A percentile compares a stretch with the other conserved stretches of the same genome.
Conservation (phyloP, 1,284 basidiomycete species). For the Earliella scabrosa region DNA sequence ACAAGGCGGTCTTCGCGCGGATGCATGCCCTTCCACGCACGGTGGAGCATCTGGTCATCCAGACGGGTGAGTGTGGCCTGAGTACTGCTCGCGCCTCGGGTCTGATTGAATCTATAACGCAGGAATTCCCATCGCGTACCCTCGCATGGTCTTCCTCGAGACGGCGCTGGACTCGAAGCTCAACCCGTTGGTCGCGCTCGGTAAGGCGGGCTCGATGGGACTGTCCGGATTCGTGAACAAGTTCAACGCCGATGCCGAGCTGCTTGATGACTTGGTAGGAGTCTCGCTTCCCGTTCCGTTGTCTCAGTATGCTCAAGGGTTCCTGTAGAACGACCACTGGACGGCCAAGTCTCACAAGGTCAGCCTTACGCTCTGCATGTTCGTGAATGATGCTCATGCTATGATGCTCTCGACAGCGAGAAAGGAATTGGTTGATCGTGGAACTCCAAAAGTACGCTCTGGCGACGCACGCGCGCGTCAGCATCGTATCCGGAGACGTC, state of each 20-base stretch:
- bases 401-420: conserved; percentile 54
- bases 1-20: conserved; percentile 73
- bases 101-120: no score
- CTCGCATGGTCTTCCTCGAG: conserved; percentile 91
- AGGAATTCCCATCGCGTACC: conserved; percentile 87
- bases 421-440: conserved; percentile 90
- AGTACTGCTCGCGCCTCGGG: no score
- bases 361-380: neutral
- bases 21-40: conserved; percentile 58
- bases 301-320: neutral
- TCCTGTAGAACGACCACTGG: conserved; percentile 84
- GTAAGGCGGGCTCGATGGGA: conserved; percentile 64
- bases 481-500: conserved; percentile 91
- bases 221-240: conserved; percentile 86
- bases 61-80: conserved; percentile 70
- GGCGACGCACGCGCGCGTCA: conserved; percentile 67
- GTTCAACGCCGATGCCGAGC: conserved; percentile 90
- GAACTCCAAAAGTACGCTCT: conserved; percentile 75
- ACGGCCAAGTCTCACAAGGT: conserved; percentile 84
- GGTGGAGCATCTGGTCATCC: conserved; percentile 83
- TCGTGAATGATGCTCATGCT: neutral
- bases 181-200: conserved; percentile 82
- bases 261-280: conserved; percentile 87
- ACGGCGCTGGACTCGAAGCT: conserved; percentile 77
- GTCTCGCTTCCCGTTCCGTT: neutral